Percentiles rank a stretch among this genome's conserved stretches.
Conservation (phyloP, 2,329 filamentous ascomycete genomes). For the Sordariomycetes sp. region DNA sequence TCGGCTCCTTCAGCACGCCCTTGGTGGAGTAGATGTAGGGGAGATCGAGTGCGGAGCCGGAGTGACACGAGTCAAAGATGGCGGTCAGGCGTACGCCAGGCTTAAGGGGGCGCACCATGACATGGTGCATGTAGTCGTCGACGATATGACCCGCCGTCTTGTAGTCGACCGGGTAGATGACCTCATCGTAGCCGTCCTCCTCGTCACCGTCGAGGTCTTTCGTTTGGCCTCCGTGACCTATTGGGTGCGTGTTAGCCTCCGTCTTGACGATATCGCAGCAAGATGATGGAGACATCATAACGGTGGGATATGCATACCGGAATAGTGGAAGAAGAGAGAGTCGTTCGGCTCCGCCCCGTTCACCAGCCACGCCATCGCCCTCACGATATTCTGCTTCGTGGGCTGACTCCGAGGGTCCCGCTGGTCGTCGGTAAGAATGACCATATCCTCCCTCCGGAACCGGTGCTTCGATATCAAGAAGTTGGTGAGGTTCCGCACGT, state of each 20-base stretch:
- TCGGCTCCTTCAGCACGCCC: slow-evolving; percentile 60
- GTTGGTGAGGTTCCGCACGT: slow-evolving; percentile 44
- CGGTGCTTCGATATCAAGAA: slow-evolving; percentile 39
- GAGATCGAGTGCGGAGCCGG: slow-evolving; percentile 41
- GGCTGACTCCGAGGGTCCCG: slow-evolving; percentile 43
- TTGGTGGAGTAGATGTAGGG: slow-evolving; percentile 52
- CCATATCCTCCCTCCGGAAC: slow-evolving; percentile 45
- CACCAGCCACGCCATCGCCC: slow-evolving; percentile 46
- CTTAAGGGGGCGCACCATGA: slow-evolving; percentile 49
- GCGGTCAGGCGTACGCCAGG: slow-evolving; percentile 51
- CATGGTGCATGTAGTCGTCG: slow-evolving; percentile 46
- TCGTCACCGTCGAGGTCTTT: slow-evolving; percentile 42
- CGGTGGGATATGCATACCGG: slow-evolving; percentile 15
- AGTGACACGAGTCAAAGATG: slow-evolving; percentile 45
- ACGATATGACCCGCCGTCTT: slow-evolving; percentile 38
- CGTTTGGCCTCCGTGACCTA: slow-evolving; percentile 42
- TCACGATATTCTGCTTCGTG: slow-evolving; percentile 38
- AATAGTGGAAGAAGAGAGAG: slow-evolving; percentile 47
- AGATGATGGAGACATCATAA: not conserved
- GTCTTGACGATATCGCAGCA: not conserved
- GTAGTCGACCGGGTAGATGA: slow-evolving; percentile 45
- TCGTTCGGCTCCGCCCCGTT: slow-evolving; percentile 42
- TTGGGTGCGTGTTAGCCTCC: not conserved
- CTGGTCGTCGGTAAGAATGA: slow-evolving; percentile 42
- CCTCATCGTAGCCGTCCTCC: slow-evolving; percentile 43